Evolutionary conservation across 352 stramenopile genomes (phyloP).

Genomic region (Pythium aristosporum): DNA sequence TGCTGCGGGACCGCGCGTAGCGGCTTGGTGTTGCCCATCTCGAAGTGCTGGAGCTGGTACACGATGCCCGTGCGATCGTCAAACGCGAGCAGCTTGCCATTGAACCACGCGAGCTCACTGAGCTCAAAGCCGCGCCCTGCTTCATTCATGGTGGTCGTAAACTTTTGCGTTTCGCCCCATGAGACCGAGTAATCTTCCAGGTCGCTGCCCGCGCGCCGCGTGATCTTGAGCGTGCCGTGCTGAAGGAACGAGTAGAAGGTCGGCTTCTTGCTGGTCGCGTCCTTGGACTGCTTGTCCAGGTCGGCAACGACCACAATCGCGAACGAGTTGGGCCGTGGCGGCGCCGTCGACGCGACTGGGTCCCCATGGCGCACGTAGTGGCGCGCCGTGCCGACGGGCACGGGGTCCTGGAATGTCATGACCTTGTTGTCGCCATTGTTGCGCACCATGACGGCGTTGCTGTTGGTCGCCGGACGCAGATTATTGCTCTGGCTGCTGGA

Average conservation of each 20-base stretch:
- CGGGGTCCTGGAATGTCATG: slow-evolving; percentile 24
- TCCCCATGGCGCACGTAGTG: slow-evolving; percentile 14
- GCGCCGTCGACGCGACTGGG: background rate
- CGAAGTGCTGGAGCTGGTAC: slow-evolving; percentile 94
- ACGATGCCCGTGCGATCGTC: slow-evolving; percentile 98
- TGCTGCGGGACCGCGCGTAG: slow-evolving; percentile 91
- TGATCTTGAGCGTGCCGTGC: slow-evolving; percentile 86
- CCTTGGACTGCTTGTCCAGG: slow-evolving; percentile 93
- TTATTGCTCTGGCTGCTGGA: slow-evolving; percentile 10
- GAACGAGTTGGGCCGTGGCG: slow-evolving; percentile 57
- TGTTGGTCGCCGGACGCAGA: slow-evolving; percentile 9
- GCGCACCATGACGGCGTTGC: slow-evolving; percentile 17
- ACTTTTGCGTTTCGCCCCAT: slow-evolving; percentile 70
- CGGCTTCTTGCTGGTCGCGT: slow-evolving; percentile 87
- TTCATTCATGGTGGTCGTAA: slow-evolving; percentile 91
- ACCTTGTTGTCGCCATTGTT: slow-evolving; percentile 18
- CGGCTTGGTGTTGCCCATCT: slow-evolving; percentile 47
- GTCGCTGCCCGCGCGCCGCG: slow-evolving; percentile 31
- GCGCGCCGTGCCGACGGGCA: slow-evolving; percentile 6
- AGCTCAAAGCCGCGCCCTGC: slow-evolving; percentile 96
- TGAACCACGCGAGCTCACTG: slow-evolving; percentile 90
- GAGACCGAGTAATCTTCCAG: slow-evolving; percentile 56
- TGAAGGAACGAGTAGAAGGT: slow-evolving; percentile 91
- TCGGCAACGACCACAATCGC: slow-evolving; percentile 94
- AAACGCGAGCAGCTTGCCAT: slow-evolving; percentile 92